Conservation (phyloP, 2,329 filamentous ascomycete genomes). For the Fusarium guadeloupense region DNA sequence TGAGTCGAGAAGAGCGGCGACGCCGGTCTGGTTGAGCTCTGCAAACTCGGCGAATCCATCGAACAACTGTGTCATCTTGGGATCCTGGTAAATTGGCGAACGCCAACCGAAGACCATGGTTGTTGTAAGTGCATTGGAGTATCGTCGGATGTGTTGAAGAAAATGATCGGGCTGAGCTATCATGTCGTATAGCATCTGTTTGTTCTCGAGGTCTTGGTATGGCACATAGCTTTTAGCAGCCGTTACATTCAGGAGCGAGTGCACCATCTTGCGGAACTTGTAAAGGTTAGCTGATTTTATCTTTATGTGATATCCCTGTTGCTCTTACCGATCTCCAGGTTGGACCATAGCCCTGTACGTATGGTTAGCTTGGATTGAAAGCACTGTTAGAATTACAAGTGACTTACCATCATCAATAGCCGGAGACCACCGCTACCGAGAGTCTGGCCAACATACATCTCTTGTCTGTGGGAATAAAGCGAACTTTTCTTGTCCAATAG, state of each 20-base stretch:
- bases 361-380: background rate
- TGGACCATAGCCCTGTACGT: background rate
- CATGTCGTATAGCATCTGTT: conserved; percentile 1
- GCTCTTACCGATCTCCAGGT: background rate
- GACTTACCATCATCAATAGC: conserved; percentile 59
- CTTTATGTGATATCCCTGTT: too few species aligned
- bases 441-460: conserved; percentile 11
- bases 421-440: conserved; percentile 8
- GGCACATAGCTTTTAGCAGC: background rate
- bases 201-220: conserved; percentile 4
- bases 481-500: conserved; percentile 59
- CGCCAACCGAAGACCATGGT: conserved; percentile 2
- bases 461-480: conserved; percentile 58
- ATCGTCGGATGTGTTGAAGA: background rate
- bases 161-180: background rate
- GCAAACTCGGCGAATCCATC: background rate
- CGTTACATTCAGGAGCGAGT: background rate
- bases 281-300: too few species aligned
- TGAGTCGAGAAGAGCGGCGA: background rate
- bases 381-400: conserved; percentile 28
- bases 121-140: conserved; percentile 5
- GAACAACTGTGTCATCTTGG: background rate
- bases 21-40: background rate
- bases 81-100: background rate
- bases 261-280: conserved; percentile 3